These are phyloP conservation scores for Terfezia boudieri DNA, from an alignment of 495 filamentous ascomycete species.

Conservation along the genomic window DNA sequence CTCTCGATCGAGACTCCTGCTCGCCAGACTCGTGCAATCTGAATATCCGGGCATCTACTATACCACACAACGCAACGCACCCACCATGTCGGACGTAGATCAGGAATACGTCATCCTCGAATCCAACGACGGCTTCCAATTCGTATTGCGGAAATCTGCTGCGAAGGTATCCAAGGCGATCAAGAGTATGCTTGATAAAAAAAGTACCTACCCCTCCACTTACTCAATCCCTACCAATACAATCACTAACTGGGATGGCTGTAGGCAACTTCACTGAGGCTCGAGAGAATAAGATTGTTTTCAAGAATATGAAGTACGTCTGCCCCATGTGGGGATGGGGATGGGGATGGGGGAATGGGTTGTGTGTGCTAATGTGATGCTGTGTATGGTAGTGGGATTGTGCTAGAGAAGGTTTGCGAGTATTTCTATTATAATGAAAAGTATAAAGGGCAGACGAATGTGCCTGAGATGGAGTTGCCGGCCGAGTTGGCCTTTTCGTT, in stretches of 20 bases:
- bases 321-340: too few species aligned
- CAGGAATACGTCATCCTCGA: conserved; percentile 63
- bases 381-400: conserved; percentile 34
- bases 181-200: conserved; percentile 61
- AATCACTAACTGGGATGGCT: not conserved
- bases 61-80: not conserved
- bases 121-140: conserved; percentile 73
- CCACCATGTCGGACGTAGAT: conserved; percentile 4
- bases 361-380: not conserved
- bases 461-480: conserved; percentile 75
- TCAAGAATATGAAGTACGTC: conserved; percentile 18
- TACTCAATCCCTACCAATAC: too few species aligned
- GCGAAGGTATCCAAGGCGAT: conserved; percentile 56
- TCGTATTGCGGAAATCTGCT: conserved; percentile 56
- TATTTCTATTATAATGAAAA: conserved; percentile 82
- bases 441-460: conserved; percentile 48
- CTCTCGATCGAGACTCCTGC: too few species aligned
- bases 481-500: conserved; percentile 57
- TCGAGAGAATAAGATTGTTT: conserved; percentile 15
- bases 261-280: conserved; percentile 16
- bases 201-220: conserved; percentile 29
- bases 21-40: too few species aligned
- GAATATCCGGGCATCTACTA: too few species aligned
- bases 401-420: conserved; percentile 78
- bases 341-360: too few species aligned